Conservation (phyloP, 345 rosid species). For the Brassica nigra region DNA sequence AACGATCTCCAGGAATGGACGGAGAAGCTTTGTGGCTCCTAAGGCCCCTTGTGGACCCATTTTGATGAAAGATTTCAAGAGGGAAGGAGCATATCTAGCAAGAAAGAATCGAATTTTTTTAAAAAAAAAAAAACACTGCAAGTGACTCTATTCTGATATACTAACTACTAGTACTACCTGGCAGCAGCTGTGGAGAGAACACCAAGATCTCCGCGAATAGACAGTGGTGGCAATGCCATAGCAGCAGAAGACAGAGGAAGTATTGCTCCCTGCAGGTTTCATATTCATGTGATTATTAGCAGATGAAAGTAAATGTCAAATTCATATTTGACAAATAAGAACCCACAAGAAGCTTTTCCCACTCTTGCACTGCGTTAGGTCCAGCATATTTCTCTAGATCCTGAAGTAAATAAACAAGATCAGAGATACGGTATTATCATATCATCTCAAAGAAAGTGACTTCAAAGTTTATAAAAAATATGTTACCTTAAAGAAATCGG, state of each 20-base stretch:
- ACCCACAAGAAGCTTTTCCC: constrained; percentile 88
- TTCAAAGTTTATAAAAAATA: not conserved
- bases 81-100: constrained; percentile 69
- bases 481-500: constrained; percentile 85
- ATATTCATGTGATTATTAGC: constrained; percentile 29
- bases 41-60: constrained; percentile 92
- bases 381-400: constrained; percentile 87
- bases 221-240: constrained; percentile 90
- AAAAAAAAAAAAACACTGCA: not conserved
- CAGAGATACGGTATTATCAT: not conserved
- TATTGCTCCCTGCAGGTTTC: constrained; percentile 70
- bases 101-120: not conserved
- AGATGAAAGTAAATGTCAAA: constrained; percentile 33
- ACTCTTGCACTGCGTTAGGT: constrained; percentile 70
- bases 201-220: constrained; percentile 83
- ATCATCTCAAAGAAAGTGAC: not conserved
- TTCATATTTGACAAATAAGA: constrained; percentile 15
- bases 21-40: constrained; percentile 81
- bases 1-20: constrained; percentile 83
- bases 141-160: not conserved
- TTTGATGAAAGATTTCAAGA: constrained; percentile 67
- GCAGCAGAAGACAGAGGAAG: constrained; percentile 90
- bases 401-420: constrained; percentile 38
- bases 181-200: constrained; percentile 85
- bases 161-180: constrained; percentile 39